Percentiles rank a stretch among this genome's conserved stretches.
Conservation (phyloP, 805 yeast genomes). For the Saturnispora sekii region DNA sequence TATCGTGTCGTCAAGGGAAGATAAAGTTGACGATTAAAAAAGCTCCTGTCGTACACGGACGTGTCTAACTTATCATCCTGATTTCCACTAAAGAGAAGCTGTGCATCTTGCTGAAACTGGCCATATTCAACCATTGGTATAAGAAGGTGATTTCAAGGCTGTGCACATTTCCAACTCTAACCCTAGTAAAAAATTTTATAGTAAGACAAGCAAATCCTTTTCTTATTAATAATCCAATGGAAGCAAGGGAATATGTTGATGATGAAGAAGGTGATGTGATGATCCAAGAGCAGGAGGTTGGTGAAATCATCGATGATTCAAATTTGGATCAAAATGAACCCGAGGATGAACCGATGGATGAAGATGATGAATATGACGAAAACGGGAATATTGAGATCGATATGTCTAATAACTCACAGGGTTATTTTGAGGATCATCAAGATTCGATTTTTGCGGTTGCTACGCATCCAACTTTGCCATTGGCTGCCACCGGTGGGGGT, state of each 20-base stretch:
- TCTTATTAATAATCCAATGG: conserved; percentile 1
- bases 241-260: conserved; percentile 4
- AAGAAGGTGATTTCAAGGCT: background rate
- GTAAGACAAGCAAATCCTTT: background rate
- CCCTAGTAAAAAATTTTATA: background rate
- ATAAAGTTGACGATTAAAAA: background rate
- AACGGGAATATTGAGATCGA: conserved; percentile 65
- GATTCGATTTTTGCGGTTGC: conserved; percentile 83
- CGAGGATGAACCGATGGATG: conserved; percentile 27
- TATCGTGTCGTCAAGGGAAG: background rate
- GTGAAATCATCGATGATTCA: conserved; percentile 26
- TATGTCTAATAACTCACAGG: conserved; percentile 78
- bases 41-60: background rate
- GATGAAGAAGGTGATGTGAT: conserved; percentile 21
- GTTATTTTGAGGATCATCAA: conserved; percentile 81
- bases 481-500: conserved; percentile 91
- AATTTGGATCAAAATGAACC: conserved; percentile 32
- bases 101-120: background rate
- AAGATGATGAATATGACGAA: conserved; percentile 26
- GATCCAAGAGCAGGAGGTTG: conserved; percentile 24
- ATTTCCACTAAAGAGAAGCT: too few relatives aligned
- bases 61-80: background rate
- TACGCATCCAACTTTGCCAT: conserved; percentile 74
- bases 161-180: background rate
- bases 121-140: background rate